phyloP scores from a whole-genome alignment of 352 stramenopile genomes.

The Elongisporangium undulatum region DNA sequence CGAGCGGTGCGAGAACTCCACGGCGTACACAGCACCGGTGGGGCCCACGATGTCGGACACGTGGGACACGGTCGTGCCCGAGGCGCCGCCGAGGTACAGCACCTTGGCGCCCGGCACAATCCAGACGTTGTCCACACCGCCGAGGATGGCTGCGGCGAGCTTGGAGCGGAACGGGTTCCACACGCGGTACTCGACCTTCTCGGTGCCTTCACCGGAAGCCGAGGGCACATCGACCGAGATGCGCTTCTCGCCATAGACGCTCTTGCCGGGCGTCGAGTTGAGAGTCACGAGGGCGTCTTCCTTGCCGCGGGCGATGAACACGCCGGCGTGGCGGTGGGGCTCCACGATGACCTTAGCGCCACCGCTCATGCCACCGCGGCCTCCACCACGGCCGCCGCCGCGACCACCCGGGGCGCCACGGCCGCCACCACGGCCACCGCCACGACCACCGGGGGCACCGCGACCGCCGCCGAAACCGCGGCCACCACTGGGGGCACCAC shows the following conservation, averaged over 20 bases:
- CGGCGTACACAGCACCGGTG: conserved; percentile 96
- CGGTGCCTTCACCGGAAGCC: conserved; percentile 83
- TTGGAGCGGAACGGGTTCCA: conserved; percentile 99
- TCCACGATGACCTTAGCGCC: conserved; percentile 97
- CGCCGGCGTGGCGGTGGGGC: conserved; percentile 96
- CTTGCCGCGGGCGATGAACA: conserved; percentile 98
- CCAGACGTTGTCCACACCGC: conserved; percentile 98
- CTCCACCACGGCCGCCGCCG: conserved; percentile 55
- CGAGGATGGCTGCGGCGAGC: conserved; percentile 98
- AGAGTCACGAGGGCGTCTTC: conserved; percentile 99
- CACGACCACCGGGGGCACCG: conserved; percentile 29
- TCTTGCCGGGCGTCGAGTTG: conserved; percentile 98
- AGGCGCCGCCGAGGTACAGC: conserved; percentile 98
- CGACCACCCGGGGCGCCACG: conserved; percentile 43
- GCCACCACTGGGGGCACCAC: conserved; percentile 37
- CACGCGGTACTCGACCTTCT: conserved; percentile 99
- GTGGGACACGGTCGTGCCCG: conserved; percentile 98
- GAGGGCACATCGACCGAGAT: conserved; percentile 97
- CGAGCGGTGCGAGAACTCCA: conserved; percentile 99
- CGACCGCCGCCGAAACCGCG: conserved; percentile 37
- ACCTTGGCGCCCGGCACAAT: conserved; percentile 97
- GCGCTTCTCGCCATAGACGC: conserved; percentile 99
- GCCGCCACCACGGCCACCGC: conserved; percentile 31
- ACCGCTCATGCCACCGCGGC: conserved; percentile 91
- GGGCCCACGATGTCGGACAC: conserved; percentile 99